Percentiles rank a stretch among this genome's conserved stretches.
Conservation (phyloP, 352 stramenopile species). For the Pythium vanterpoolii region DNA sequence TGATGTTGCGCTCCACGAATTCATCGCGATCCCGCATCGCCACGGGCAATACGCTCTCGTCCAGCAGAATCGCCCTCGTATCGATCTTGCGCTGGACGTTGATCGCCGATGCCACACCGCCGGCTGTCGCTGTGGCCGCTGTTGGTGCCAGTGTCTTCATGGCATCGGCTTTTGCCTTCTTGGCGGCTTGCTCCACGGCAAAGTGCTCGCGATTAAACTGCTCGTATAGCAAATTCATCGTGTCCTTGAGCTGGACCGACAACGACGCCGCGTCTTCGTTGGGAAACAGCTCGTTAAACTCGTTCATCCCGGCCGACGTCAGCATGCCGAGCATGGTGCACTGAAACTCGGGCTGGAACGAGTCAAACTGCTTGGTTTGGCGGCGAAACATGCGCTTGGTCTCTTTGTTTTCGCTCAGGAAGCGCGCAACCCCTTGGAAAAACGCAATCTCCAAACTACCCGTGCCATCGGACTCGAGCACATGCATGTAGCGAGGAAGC, state of each 20-base stretch:
- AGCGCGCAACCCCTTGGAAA: constrained; percentile 47
- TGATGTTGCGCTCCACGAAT: constrained; percentile 37
- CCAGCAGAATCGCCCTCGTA: constrained; percentile 51
- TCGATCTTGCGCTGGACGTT: constrained; percentile 82
- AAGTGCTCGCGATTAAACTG: constrained; percentile 78
- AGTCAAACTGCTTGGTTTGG: constrained; percentile 56
- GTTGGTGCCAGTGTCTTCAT: not conserved
- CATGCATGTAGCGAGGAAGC: constrained; percentile 58
- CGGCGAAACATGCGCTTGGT: constrained; percentile 79
- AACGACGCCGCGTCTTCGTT: constrained; percentile 41
- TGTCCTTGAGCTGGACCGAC: constrained; percentile 60
- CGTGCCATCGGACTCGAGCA: constrained; percentile 5
- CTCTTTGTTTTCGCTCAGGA: constrained; percentile 81
- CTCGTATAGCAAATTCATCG: constrained; percentile 63
- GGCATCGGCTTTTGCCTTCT: not conserved
- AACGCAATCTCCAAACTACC: constrained; percentile 29
- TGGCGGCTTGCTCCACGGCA: constrained; percentile 17
- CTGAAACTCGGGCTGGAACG: constrained; percentile 64
- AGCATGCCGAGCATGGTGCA: constrained; percentile 72
- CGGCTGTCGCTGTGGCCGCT: not conserved
- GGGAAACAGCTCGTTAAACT: constrained; percentile 73
- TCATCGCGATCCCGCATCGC: constrained; percentile 40
- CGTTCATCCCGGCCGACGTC: constrained; percentile 54
- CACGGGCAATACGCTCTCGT: constrained; percentile 52
- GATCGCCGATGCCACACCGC: constrained; percentile 3